Conservation (phyloP, 306 rosid species). For the Cajanus cajan region DNA sequence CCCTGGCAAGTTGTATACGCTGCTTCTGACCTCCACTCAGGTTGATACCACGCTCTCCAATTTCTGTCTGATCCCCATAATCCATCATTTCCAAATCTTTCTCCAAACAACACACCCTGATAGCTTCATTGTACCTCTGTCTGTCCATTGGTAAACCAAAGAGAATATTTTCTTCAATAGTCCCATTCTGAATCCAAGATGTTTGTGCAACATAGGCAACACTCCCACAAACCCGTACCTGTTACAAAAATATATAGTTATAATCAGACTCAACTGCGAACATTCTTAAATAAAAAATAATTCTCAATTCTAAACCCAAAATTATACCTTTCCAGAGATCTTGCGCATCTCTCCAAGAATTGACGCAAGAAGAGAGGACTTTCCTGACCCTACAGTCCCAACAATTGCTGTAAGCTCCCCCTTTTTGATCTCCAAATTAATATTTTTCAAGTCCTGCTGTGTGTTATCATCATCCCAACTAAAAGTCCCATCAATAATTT, state of each 20-base stretch:
- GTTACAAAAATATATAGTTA: neutral
- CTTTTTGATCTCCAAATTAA: constrained; percentile 49
- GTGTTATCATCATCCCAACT: constrained; percentile 71
- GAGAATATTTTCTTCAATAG: constrained; percentile 70
- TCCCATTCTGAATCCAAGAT: constrained; percentile 89
- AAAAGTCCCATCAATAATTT: constrained; percentile 56
- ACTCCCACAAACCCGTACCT: constrained; percentile 73
- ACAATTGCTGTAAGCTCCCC: constrained; percentile 72
- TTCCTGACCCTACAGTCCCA: constrained; percentile 86
- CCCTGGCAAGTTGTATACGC: constrained; percentile 88
- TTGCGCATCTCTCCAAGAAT: constrained; percentile 80
- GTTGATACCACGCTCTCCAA: constrained; percentile 92
- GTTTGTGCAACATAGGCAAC: constrained; percentile 88
- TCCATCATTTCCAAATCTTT: constrained; percentile 89
- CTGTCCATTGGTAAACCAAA: constrained; percentile 69
- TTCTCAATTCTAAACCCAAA: neutral
- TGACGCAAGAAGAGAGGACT: constrained; percentile 74
- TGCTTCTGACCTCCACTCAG: constrained; percentile 88
- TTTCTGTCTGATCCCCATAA: constrained; percentile 78
- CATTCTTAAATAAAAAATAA: neutral
- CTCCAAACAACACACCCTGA: constrained; percentile 70
- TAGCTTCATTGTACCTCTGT: constrained; percentile 49
- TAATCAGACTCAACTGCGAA: neutral
- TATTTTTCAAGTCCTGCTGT: constrained; percentile 46
- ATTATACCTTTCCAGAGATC: constrained; percentile 62